Evolutionary conservation across 768 basidiomycete species (phyloP).

Genomic region (Mycena galericulata): DNA sequence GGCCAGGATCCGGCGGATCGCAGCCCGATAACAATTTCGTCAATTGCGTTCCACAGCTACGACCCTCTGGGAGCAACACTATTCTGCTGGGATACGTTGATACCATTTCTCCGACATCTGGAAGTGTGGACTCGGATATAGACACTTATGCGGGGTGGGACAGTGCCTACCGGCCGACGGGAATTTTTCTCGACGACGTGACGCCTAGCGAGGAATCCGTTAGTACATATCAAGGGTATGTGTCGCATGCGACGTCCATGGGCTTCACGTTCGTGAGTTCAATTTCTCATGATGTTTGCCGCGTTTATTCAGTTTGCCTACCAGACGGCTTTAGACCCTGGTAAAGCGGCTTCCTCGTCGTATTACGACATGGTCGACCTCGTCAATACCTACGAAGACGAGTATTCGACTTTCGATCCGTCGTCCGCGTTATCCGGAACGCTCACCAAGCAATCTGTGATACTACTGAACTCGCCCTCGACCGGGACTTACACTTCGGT

Average conservation of each 20-base stretch:
- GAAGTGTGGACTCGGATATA: constrained; percentile 5
- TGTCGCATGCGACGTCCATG: constrained; percentile 14
- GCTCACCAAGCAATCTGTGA: constrained; percentile 28
- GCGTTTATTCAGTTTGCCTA: not conserved
- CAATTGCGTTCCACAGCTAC: not conserved
- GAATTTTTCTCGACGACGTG: constrained; percentile 25
- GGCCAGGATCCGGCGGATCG: constrained; percentile 14
- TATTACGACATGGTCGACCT: constrained; percentile 27
- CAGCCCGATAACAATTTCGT: not conserved
- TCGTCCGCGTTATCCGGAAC: constrained; percentile 21
- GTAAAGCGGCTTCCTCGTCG: not conserved
- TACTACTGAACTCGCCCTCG: constrained; percentile 13
- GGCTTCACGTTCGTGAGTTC: constrained; percentile 26
- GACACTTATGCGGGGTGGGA: constrained; percentile 29
- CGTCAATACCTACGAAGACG: constrained; percentile 29
- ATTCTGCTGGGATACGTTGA: constrained; percentile 20
- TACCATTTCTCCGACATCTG: not conserved
- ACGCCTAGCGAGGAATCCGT: not conserved
- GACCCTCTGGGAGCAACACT: not conserved
- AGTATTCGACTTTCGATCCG: constrained; percentile 24
- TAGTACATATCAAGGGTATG: constrained; percentile 14
- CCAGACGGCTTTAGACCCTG: constrained; percentile 22
- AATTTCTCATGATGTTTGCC: not conserved
- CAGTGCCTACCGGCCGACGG: constrained; percentile 12
- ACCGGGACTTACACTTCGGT: constrained; percentile 21